Conservation (phyloP, 352 stramenopile species). For the Phytopythium kandeliae region DNA sequence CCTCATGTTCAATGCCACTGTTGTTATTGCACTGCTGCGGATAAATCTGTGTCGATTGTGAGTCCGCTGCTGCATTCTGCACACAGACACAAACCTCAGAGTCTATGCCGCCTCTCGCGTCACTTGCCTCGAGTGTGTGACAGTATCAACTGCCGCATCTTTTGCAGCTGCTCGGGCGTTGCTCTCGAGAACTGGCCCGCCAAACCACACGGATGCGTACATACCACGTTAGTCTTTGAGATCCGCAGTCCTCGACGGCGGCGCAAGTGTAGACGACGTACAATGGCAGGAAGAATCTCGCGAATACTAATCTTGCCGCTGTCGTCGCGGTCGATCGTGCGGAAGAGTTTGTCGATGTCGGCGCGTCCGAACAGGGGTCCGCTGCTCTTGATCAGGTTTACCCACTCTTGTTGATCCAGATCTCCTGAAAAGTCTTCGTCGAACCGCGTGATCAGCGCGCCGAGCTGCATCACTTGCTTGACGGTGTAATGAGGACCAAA, state of each 20-base stretch:
- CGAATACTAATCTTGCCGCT: slow-evolving; percentile 45
- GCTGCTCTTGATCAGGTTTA: slow-evolving; percentile 32
- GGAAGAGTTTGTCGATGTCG: slow-evolving; percentile 38
- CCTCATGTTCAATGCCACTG: too few relatives aligned
- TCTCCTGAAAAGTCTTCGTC: slow-evolving; percentile 55
- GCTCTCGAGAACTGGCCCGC: slow-evolving; percentile 52
- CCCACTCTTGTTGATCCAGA: slow-evolving; percentile 51
- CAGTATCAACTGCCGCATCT: slow-evolving; percentile 33
- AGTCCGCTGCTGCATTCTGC: too few relatives aligned
- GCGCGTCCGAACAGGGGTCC: slow-evolving; percentile 13
- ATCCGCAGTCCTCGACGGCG: too few relatives aligned
- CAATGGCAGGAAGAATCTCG: slow-evolving; percentile 45
- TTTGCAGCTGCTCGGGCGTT: slow-evolving; percentile 36
- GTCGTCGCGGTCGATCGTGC: slow-evolving; percentile 40
- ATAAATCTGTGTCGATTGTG: too few relatives aligned
- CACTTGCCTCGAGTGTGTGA: slow-evolving; percentile 12
- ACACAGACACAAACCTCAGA: too few relatives aligned
- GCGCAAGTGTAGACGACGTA: too few relatives aligned
- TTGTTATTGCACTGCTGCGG: too few relatives aligned
- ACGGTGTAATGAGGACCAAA: slow-evolving; percentile 55
- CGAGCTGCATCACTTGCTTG: slow-evolving; percentile 57
- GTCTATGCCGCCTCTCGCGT: too few relatives aligned
- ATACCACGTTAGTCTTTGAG: too few relatives aligned
- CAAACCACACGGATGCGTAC: too few relatives aligned
- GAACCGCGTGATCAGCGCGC: slow-evolving; percentile 33